A percentile compares a stretch with the other conserved stretches of the same genome.
Evolutionary conservation across 2,329 filamentous ascomycete species (phyloP).

Genomic region (Cryphonectria carpinicola): DNA sequence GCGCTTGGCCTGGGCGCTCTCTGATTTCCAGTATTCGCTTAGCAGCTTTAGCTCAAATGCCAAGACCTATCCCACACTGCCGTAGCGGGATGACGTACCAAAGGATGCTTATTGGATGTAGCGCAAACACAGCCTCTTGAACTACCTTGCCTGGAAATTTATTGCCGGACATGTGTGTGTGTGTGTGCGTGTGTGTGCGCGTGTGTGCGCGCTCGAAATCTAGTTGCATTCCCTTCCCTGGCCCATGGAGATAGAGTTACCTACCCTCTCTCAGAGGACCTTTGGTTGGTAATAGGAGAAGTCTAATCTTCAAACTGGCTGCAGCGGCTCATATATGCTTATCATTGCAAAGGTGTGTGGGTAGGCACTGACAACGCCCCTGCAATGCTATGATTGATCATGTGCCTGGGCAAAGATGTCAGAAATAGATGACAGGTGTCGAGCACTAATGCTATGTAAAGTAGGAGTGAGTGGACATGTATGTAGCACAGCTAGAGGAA

Average conservation of each 20-base stretch:
- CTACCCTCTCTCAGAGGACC: no score
- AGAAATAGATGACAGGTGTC: neutral
- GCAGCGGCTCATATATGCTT: no score
- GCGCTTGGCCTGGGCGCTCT: neutral
- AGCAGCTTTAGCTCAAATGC: constrained; percentile 6
- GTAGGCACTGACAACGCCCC: neutral
- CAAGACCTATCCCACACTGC: constrained; percentile 12
- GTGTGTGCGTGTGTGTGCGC: no score
- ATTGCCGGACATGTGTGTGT: neutral
- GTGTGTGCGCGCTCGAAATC: neutral
- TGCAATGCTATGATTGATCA: no score
- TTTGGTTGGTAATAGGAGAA: no score
- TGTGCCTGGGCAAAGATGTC: neutral
- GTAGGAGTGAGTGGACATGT: no score
- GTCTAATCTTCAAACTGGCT: no score
- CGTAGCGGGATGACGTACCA: constrained; percentile 4
- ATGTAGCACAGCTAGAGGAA: no score
- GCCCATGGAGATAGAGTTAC: neutral
- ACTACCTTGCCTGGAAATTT: neutral
- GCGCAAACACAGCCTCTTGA: neutral
- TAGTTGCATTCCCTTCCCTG: neutral
- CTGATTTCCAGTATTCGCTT: neutral
- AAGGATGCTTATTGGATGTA: neutral
- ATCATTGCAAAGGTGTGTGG: neutral
- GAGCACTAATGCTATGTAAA: no score